A percentile compares a stretch with the other conserved stretches of the same genome.
These are phyloP conservation scores for Phaeophleospora eucalypticola DNA, from an alignment of 2,329 filamentous ascomycete species.

Conservation along the genomic window DNA sequence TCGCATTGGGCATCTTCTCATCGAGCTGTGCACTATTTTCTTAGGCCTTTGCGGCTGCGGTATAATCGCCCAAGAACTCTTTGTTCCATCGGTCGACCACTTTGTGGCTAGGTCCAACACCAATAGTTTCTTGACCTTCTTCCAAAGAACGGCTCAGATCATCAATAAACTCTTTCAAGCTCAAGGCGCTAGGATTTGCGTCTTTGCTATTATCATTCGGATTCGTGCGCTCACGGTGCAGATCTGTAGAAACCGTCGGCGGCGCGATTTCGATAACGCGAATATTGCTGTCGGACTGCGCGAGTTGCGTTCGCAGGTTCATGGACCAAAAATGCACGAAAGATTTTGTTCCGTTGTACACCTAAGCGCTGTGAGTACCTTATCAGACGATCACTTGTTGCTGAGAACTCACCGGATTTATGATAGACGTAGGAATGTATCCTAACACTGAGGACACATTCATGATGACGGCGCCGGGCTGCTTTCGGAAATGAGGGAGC, in stretches of 20 bases:
- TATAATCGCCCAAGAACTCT: conserved; percentile 26
- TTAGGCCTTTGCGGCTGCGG: conserved; percentile 19
- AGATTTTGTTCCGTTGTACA: conserved; percentile 58
- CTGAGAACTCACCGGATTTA: too few relatives aligned
- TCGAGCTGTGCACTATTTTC: too few relatives aligned
- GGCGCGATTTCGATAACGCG: conserved; percentile 55
- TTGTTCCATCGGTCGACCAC: conserved; percentile 46
- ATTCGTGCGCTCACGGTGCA: conserved; percentile 54
- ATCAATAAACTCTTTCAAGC: conserved; percentile 53
- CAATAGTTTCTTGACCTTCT: conserved; percentile 47
- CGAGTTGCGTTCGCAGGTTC: conserved; percentile 51
- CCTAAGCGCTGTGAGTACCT: not conserved
- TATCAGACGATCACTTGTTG: not conserved
- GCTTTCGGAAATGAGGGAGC: conserved; percentile 48
- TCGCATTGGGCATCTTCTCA: too few relatives aligned
- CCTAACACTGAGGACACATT: conserved; percentile 55
- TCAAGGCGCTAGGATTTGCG: conserved; percentile 47
- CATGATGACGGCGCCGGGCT: conserved; percentile 44
- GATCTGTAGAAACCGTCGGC: conserved; percentile 51
- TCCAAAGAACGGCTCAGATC: conserved; percentile 45
- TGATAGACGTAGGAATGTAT: conserved; percentile 49
- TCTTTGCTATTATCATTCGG: conserved; percentile 58
- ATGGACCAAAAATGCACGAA: conserved; percentile 56
- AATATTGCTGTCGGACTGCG: conserved; percentile 37
- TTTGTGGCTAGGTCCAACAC: conserved; percentile 41